Evolutionary conservation across 2,329 filamentous ascomycete species (phyloP), one percentile per base, ranked within the genome.

Genomic region (Purpureocillium lavendulum): DNA sequence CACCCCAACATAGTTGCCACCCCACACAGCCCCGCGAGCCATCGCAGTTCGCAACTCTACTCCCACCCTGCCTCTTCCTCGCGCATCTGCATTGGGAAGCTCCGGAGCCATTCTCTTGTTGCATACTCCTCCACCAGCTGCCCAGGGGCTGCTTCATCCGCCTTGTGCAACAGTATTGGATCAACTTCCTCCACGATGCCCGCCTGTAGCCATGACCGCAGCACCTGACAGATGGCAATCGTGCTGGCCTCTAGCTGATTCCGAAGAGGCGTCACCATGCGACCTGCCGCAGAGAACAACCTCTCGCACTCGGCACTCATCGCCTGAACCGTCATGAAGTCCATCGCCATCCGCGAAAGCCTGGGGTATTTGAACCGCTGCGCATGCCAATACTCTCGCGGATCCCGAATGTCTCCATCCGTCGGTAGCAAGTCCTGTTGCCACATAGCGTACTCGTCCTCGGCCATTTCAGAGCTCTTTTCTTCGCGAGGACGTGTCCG

Each of bases 281-380:
- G 26, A 13, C 40, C 40, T 28, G 21, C 33, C 12, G 37, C 14
- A 3, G 37, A 42, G 37, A 42, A 42, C 17, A 42, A 18, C 18
- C 40, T 42, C 37, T 42, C 34, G 14, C 37, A 43, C 33, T 35
- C 33, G 8, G 30, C 38, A 38, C 41, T 43, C 33, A 38, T 43
- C 30, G 34, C 41, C 29, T 18, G 34, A 16, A 43, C 41, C 14
- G 38, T 43, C 38, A 40, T 40, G 17, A 43, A 18, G 28, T 38
- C 38, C 13, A 43, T 16, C 24, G 38, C 34, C 34, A 40, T 43
- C 37, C 38, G 41, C 26, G 30, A 40, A 16, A 40, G n/a, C n/a
- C n/a, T n/a, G n/a, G n/a, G n/a, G n/a, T n/a, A n/a, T n/a, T n/a
- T n/a, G n/a, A n/a, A n/a, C 26, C 12, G 12, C 26, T 29, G 26